Percentiles rank a stretch among this genome's conserved stretches.
Conservation (phyloP, 805 yeast genomes). For the Starmera caribaea region DNA sequence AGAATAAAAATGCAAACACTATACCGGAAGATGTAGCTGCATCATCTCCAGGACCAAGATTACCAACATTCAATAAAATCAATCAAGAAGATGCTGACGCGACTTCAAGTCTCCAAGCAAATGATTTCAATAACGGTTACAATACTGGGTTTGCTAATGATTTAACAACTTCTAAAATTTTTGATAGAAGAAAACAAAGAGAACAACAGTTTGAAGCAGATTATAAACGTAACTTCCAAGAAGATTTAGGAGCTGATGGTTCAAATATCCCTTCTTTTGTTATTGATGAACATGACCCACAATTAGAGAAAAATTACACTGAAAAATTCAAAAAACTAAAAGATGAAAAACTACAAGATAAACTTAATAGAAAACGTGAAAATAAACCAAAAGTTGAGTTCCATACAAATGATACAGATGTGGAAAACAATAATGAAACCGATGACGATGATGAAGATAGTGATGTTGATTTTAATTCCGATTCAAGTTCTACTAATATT, state of each 20-base stretch:
- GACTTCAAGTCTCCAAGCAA: neutral
- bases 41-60: conserved; percentile 6
- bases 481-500: neutral
- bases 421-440: no score
- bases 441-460: conserved; percentile 5
- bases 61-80: conserved; percentile 16
- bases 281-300: conserved; percentile 3
- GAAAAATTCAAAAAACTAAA: conserved; percentile 13
- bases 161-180: conserved; percentile 11
- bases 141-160: conserved; percentile 2
- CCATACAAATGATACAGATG: conserved; percentile 1
- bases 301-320: conserved; percentile 6
- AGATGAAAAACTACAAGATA: neutral
- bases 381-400: conserved; percentile 5
- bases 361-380: neutral
- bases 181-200: conserved; percentile 12
- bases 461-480: conserved; percentile 15
- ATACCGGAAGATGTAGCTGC: neutral
- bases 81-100: conserved; percentile 1
- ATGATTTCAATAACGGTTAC: neutral
- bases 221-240: neutral
- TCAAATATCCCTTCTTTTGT: neutral
- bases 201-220: conserved; percentile 6
- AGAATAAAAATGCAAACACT: neutral
- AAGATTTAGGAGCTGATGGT: conserved; percentile 4